Base-by-base conservation (phyloP, 345 rosid species). In the Noccaea caerulescens region DNA sequence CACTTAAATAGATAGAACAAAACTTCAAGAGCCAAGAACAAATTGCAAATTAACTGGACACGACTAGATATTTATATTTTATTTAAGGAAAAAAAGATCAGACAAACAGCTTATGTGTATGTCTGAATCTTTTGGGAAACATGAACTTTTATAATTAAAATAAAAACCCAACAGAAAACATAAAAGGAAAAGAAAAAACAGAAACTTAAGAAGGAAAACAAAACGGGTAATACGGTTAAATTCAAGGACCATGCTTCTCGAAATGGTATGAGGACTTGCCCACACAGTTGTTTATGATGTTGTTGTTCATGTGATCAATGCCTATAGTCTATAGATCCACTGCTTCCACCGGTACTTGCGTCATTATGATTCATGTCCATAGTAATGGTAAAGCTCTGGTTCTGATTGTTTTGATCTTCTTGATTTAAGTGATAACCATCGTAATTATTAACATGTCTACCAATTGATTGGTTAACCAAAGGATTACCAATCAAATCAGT, bases 401-500 rank as follows among this genome's bases (percentile, higher is more conserved):
- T 33, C 59, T 42, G 52, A 6, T 20, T 57, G 37, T 62, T 44
- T 32, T 49, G 67, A 27, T 44, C 42, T 27, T 62, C 54, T 32
- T 43, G 66, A 13, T 61, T 43, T 16, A 62, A 4, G 30, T 10
- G 41, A 20, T 44, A 44, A 32, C 9, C 20, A 6, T 23, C 34
- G 10, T 13, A 37, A 38, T 60, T 44, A 53, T 60, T 32, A 61
- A 8, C 65, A 54, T 14, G 10, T 20, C 11, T 56, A 68, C 47
- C 43, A 46, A 25, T 13, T 27, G 69, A 25, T n/a, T 61, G 69
- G 30, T 75, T 61, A 10, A 68, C 27, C 11, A 53, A 53, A 25
- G 69, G 69, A 62, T 14, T 44, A 45, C 52, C 64, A n/a, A 63
- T 16, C 20, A 76, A 46, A 68, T 46, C 44, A 68, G 20, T 62